These are phyloP conservation scores for Stylosanthes scabra DNA, from an alignment of 331 rosid species.

Conservation along the genomic window DNA sequence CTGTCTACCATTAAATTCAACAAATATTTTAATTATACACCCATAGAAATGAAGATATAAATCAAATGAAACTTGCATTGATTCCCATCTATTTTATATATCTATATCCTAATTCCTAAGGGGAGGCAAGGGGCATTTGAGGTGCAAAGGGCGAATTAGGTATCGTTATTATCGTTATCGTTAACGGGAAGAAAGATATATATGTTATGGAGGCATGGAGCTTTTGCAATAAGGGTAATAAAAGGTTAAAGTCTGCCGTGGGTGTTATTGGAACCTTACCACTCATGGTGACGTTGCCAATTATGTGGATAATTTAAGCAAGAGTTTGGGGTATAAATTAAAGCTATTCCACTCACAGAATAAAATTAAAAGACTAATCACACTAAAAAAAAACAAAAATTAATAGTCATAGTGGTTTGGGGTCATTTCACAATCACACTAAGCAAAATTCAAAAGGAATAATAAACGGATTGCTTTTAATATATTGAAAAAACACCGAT, in stretches of 20 bases:
- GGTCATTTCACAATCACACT: conserved; percentile 61
- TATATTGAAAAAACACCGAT: background rate
- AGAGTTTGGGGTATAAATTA: conserved; percentile 40
- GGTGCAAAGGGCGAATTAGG: conserved; percentile 12
- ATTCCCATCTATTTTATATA: conserved; percentile 14
- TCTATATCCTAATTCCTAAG: conserved; percentile 3
- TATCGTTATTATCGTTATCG: background rate
- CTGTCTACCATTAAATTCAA: no score
- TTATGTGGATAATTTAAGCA: conserved; percentile 20
- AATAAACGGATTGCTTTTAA: conserved; percentile 18
- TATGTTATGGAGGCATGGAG: background rate
- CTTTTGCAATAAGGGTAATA: conserved; percentile 40
- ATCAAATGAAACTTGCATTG: background rate
- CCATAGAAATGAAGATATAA: background rate
- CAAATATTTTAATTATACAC: no score
- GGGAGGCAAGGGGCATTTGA: conserved; percentile 32
- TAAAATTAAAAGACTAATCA: conserved; percentile 23
- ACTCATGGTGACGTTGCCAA: conserved; percentile 13
- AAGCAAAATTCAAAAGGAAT: conserved; percentile 36
- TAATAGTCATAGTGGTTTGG: conserved; percentile 38
- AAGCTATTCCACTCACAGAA: conserved; percentile 51
- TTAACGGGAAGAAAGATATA: conserved; percentile 22
- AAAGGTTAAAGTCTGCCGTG: conserved; percentile 39
- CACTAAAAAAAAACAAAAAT: background rate
- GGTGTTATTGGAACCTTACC: conserved; percentile 45